Percentiles rank a stretch among this genome's conserved stretches.
Evolutionary conservation across 768 basidiomycete genomes (phyloP).

Genomic region (Leccinum obscurum): DNA sequence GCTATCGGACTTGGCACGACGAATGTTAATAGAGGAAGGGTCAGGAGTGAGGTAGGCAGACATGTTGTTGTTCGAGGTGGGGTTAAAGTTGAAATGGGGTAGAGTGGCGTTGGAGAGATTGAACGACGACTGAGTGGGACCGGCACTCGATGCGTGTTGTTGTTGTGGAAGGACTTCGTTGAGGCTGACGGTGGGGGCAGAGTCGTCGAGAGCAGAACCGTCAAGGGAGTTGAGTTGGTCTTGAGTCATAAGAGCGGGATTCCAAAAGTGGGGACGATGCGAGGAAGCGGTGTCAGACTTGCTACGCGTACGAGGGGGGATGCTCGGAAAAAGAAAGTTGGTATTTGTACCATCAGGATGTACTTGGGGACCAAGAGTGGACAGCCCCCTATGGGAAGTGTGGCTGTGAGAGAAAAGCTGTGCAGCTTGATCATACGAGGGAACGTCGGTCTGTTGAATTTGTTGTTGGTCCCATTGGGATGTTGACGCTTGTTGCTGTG

Average conservation of each 20-base stretch:
- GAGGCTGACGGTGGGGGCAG: constrained; percentile 31
- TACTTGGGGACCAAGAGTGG: constrained; percentile 32
- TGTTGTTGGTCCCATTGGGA: constrained; percentile 38
- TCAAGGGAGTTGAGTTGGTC: constrained; percentile 37
- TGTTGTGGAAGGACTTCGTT: constrained; percentile 31
- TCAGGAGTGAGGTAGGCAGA: constrained; percentile 40
- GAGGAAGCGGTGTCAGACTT: constrained; percentile 56
- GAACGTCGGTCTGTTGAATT: constrained; percentile 36
- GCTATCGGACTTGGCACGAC: constrained; percentile 51
- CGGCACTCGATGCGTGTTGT: constrained; percentile 26
- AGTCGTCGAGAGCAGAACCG: constrained; percentile 40
- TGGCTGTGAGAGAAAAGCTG: constrained; percentile 37
- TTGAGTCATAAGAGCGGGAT: constrained; percentile 38
- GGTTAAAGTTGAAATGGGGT: constrained; percentile 38
- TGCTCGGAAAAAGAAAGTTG: constrained; percentile 39
- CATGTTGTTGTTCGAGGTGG: constrained; percentile 36
- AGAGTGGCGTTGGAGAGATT: constrained; percentile 26
- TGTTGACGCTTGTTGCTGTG: constrained; percentile 36
- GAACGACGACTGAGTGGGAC: constrained; percentile 30
- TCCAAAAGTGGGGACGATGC: constrained; percentile 57
- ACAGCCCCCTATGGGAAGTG: constrained; percentile 38
- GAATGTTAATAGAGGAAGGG: constrained; percentile 36
- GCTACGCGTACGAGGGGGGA: constrained; percentile 49
- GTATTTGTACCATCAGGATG: constrained; percentile 39
- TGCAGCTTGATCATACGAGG: constrained; percentile 29